Conservation (phyloP, 495 filamentous ascomycete genomes). For the Lophiotrema nucula region DNA sequence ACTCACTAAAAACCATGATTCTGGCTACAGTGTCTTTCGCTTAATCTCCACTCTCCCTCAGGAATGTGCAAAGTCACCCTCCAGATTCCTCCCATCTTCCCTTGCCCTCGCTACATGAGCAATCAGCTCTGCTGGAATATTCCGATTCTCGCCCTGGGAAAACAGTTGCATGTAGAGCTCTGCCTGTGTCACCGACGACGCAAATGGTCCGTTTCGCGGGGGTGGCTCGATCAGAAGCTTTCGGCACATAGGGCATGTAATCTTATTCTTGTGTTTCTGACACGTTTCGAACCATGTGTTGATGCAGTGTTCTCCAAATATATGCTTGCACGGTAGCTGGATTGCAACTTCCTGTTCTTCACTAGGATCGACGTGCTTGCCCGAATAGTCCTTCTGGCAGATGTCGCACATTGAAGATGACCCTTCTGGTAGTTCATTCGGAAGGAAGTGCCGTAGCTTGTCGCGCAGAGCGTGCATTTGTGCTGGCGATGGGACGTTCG, state of each 20-base stretch:
- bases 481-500: not conserved
- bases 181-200: too few relatives aligned
- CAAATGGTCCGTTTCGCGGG: too few relatives aligned
- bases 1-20: too few relatives aligned
- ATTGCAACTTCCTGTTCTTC: slow-evolving; percentile 34
- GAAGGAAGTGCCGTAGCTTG: slow-evolving; percentile 21
- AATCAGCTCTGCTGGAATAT: not conserved
- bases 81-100: slow-evolving; percentile 1
- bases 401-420: slow-evolving; percentile 24
- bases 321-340: slow-evolving; percentile 32
- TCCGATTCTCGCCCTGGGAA: too few relatives aligned
- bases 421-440: slow-evolving; percentile 25
- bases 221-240: slow-evolving; percentile 19
- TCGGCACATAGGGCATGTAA: slow-evolving; percentile 34
- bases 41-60: too few relatives aligned
- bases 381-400: slow-evolving; percentile 32
- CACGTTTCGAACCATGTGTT: slow-evolving; percentile 34
- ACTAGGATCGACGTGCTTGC: slow-evolving; percentile 10
- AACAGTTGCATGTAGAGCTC: too few relatives aligned
- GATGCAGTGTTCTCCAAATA: slow-evolving; percentile 33
- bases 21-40: too few relatives aligned
- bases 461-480: slow-evolving; percentile 27
- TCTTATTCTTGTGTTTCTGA: slow-evolving; percentile 30
- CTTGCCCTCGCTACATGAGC: not conserved
- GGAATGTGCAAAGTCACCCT: slow-evolving; percentile 13